Conservation (phyloP, 805 yeast species). For the Zygosaccharomyces rouxii region DNA sequence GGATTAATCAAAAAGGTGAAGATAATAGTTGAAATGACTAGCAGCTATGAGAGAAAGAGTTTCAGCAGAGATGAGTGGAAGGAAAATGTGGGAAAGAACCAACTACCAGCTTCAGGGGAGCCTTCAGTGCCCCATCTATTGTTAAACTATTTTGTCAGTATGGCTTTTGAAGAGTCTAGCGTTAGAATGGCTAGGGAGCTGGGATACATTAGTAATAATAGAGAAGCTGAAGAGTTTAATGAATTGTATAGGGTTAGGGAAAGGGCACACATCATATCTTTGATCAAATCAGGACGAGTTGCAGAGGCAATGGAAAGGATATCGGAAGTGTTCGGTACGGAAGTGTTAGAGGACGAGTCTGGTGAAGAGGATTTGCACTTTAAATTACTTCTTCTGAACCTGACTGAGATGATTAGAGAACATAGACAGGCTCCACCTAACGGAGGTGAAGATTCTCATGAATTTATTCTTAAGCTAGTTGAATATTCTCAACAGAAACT, state of each 20-base stretch:
- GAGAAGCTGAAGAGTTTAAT: slow-evolving; percentile 32
- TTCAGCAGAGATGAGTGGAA: slow-evolving; percentile 30
- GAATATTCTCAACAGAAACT: slow-evolving; percentile 58
- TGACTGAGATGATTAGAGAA: slow-evolving; percentile 73
- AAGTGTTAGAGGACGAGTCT: slow-evolving; percentile 20
- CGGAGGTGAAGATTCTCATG: slow-evolving; percentile 34
- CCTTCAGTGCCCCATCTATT: slow-evolving; percentile 41
- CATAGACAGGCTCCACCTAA: slow-evolving; percentile 28
- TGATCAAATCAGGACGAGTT: slow-evolving; percentile 27
- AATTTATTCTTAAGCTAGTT: slow-evolving; percentile 51
- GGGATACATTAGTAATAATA: slow-evolving; percentile 28
- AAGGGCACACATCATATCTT: slow-evolving; percentile 24
- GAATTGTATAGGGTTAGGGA: slow-evolving; percentile 26
- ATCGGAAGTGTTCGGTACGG: slow-evolving; percentile 28
- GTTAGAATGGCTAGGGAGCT: slow-evolving; percentile 56
- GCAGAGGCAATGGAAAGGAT: slow-evolving; percentile 31
- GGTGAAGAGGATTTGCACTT: slow-evolving; percentile 63
- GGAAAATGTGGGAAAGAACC: slow-evolving; percentile 21
- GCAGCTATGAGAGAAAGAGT: slow-evolving; percentile 21
- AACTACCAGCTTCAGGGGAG: slow-evolving; percentile 29
- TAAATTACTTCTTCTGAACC: slow-evolving; percentile 62
- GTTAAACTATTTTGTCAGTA: slow-evolving; percentile 69
- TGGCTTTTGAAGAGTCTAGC: slow-evolving; percentile 72
- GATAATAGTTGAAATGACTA: not conserved
- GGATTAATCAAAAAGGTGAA: not conserved